Conservation (phyloP, 345 rosid species). For the Camelina neglecta region DNA sequence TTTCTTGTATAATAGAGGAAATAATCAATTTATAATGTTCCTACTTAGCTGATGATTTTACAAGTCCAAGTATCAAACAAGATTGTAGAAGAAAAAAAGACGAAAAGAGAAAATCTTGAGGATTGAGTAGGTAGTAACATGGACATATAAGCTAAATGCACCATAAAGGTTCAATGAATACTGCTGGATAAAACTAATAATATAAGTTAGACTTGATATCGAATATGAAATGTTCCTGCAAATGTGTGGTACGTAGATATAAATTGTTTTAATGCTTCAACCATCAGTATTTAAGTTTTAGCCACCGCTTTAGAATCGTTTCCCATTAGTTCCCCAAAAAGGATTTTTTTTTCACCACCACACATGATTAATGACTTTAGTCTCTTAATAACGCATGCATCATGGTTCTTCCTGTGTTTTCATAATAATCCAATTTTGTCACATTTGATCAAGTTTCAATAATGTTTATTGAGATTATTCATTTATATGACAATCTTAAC, state of each 20-base stretch:
- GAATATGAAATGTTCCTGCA: slow-evolving; percentile 28
- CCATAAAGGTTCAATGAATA: slow-evolving; percentile 39
- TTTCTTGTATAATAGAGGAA: background rate
- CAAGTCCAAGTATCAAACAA: background rate
- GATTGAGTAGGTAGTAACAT: slow-evolving; percentile 36
- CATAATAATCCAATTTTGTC: no score
- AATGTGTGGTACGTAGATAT: slow-evolving; percentile 16
- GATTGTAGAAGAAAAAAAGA: background rate
- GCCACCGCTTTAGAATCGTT: slow-evolving; percentile 40
- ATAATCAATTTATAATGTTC: background rate
- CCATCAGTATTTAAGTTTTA: slow-evolving; percentile 20
- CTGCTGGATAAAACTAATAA: slow-evolving; percentile 12
- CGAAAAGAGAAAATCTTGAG: slow-evolving; percentile 9
- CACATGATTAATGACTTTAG: background rate
- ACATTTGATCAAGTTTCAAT: background rate
- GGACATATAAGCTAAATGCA: slow-evolving; percentile 33
- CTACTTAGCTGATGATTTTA: slow-evolving; percentile 5
- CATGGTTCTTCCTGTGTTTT: slow-evolving; percentile 11
- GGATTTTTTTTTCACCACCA: slow-evolving; percentile 10
- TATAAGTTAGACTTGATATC: slow-evolving; percentile 29
- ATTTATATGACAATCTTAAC: background rate
- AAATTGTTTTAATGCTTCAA: slow-evolving; percentile 4
- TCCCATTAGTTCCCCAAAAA: background rate
- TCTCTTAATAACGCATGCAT: background rate
- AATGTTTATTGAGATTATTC: background rate